Conservation (phyloP, 345 rosid species). For the Citrus glauca region DNA sequence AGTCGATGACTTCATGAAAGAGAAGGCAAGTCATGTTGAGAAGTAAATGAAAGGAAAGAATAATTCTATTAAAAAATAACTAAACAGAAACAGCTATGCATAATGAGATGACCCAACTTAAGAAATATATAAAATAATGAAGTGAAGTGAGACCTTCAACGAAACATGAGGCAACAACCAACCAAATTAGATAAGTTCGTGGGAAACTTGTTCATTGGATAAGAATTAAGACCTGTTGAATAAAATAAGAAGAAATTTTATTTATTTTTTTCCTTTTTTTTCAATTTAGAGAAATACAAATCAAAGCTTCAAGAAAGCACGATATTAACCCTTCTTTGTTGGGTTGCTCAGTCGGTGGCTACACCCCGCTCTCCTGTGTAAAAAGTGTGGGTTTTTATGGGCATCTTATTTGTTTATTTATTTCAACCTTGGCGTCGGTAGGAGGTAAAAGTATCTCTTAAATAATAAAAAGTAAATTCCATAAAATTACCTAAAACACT, state of each 20-base stretch:
- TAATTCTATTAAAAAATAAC: background rate
- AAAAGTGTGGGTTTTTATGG: too few species aligned
- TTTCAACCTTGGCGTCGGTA: too few species aligned
- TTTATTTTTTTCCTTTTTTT: too few species aligned
- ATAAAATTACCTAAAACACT: background rate
- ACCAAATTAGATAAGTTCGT: conserved; percentile 10
- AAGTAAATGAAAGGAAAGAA: background rate
- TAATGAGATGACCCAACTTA: background rate
- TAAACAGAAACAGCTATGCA: background rate
- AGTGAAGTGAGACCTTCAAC: conserved; percentile 1
- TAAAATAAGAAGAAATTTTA: background rate
- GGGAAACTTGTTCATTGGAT: conserved; percentile 11
- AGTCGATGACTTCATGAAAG: background rate
- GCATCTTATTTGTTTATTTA: too few species aligned
- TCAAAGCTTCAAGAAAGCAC: background rate
- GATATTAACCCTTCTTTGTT: too few species aligned
- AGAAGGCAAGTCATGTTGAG: background rate
- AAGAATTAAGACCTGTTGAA: background rate
- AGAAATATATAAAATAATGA: background rate
- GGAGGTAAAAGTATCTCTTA: too few species aligned
- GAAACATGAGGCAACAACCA: conserved; percentile 34
- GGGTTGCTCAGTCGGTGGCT: too few species aligned
- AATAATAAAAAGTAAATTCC: too few species aligned
- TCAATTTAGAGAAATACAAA: background rate
- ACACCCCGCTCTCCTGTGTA: too few species aligned